Base-by-base conservation (phyloP, 1,284 basidiomycete genomes). In the Rhodotorula glutinis region DNA sequence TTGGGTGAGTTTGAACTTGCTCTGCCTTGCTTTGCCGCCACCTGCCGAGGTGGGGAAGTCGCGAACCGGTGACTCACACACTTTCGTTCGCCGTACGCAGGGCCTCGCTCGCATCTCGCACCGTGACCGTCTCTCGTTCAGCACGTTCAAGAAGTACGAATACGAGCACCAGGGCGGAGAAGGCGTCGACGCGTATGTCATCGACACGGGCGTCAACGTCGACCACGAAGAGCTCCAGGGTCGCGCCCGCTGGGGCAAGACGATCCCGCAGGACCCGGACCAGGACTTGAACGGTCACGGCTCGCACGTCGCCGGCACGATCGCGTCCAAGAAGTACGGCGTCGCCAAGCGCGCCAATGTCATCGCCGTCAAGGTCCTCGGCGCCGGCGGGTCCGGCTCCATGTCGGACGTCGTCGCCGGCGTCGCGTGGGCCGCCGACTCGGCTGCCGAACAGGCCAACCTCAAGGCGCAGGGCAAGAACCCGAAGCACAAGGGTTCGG, bases 321-420 rank as follows among this genome's bases (percentile, higher is more conserved):
- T 81, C 57, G 92, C 85, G 27, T 90, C 88, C 23, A 79, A 80
- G 75, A 87, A 83, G 77, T 95, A 91, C 76, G 96, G 96, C 81
- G 92, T 98, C 55, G 94, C 96, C 65, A 98, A 98, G 86, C 85
- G 85, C 74, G 94, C 93, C 57, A 85, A 90, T 67, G 84, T 98
- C 72, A 86, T 92, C 73, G 96, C 96, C 58, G 95, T 99, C 82
- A 98, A 98, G 85, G 96, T 99, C 29, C 86, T 98, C 62, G 92
- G 92, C 38, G 87, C 88, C 60, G 90, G 92, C 76, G 96, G 96
- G 55, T 90, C 88, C 68, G 96, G 96, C n/a, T 85, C 88, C 68
- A 97, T 96, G 92, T 88, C 90, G 58, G 94, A 98, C 77, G 95
- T 98, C 74, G 83, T 98, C 62, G 85, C 83, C 25, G 94, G 93